Evolutionary conservation across 1,139 yeast species (phyloP).

Genomic region (Geotrichum aggregatum): DNA sequence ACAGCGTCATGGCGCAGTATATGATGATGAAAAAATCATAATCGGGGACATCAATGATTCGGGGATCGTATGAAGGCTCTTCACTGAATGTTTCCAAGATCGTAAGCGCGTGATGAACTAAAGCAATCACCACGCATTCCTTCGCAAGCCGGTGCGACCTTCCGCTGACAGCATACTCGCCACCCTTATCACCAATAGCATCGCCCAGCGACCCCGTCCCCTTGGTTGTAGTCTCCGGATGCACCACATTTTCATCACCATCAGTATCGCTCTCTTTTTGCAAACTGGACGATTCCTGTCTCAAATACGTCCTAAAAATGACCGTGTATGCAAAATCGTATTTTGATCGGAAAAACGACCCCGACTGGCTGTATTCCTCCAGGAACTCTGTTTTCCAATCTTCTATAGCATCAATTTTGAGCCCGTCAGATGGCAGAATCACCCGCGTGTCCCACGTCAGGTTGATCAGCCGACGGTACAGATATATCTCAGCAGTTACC

Average conservation of each 20-base stretch:
- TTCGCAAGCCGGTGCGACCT: slow-evolving; percentile 12
- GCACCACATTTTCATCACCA: background rate
- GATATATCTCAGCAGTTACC: slow-evolving; percentile 13
- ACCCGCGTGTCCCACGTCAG: slow-evolving; percentile 18
- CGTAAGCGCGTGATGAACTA: slow-evolving; percentile 14
- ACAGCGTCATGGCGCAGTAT: slow-evolving; percentile 18
- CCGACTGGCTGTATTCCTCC: background rate
- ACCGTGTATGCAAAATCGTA: slow-evolving; percentile 20
- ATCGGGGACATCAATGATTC: slow-evolving; percentile 15
- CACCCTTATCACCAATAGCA: slow-evolving; percentile 2
- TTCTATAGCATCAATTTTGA: slow-evolving; percentile 13
- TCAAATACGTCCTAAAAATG: slow-evolving; percentile 15
- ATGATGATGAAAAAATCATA: slow-evolving; percentile 17
- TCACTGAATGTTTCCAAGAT: slow-evolving; percentile 13
- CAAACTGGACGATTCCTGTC: slow-evolving; percentile 15
- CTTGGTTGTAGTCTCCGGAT: background rate
- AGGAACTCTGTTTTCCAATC: slow-evolving; percentile 14
- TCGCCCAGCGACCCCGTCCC: slow-evolving; percentile 2
- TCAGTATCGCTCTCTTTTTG: background rate
- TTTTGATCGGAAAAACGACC: background rate
- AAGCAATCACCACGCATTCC: slow-evolving; percentile 19
- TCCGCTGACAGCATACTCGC: slow-evolving; percentile 9
- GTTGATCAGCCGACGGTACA: slow-evolving; percentile 11
- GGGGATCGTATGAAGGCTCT: slow-evolving; percentile 16
- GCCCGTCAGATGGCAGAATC: slow-evolving; percentile 11